phyloP scores from a whole-genome alignment of 768 basidiomycete species.

The Lentinula sp. region DNA sequence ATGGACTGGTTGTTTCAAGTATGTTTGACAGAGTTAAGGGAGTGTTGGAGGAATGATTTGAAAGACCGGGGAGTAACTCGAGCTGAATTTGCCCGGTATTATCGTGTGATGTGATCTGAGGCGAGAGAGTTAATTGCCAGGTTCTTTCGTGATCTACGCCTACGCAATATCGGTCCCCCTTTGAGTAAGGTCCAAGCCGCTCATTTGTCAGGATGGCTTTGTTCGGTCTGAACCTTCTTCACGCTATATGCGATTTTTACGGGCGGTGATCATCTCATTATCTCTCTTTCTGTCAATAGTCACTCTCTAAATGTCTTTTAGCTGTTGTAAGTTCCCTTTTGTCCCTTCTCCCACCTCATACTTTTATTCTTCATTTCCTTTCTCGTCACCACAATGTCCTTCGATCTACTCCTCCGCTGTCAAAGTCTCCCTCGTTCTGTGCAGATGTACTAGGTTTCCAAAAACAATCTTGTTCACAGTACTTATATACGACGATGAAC shows the following conservation, averaged over 20 bases:
- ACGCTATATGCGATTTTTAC: not conserved
- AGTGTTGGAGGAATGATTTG: not conserved
- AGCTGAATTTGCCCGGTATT: not conserved
- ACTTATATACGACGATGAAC: not conserved
- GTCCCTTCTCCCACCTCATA: constrained; percentile 14
- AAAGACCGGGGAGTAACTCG: not conserved
- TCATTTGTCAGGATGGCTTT: not conserved
- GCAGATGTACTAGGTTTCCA: not conserved
- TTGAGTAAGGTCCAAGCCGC: not conserved
- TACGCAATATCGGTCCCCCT: not conserved
- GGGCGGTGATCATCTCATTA: not conserved
- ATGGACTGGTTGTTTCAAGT: no score
- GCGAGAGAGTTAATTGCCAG: not conserved
- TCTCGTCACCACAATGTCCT: not conserved
- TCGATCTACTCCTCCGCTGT: constrained; percentile 1
- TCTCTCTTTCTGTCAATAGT: not conserved
- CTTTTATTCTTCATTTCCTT: constrained; percentile 5
- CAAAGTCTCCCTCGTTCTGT: not conserved
- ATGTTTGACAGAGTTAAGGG: no score
- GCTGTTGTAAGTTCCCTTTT: constrained; percentile 14
- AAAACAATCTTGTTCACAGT: not conserved
- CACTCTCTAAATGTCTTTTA: not conserved
- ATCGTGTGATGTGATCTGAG: not conserved
- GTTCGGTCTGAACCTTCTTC: not conserved
- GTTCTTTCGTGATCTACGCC: not conserved